Evolutionary conservation across 352 stramenopile species (phyloP).

Genomic region (Lagenidium giganteum): DNA sequence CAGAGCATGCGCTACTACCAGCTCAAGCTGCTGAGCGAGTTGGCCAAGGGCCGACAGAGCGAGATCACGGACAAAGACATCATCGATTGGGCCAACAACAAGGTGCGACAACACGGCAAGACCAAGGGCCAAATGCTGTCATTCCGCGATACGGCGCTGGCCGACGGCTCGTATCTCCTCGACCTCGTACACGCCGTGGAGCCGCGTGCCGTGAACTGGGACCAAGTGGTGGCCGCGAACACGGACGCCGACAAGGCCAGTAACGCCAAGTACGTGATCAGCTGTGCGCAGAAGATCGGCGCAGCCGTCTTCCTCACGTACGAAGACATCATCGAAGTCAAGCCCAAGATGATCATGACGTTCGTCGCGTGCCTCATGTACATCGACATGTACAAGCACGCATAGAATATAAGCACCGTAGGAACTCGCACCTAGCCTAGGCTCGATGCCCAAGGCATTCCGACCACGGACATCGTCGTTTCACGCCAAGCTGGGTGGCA

Average conservation of each 20-base stretch:
- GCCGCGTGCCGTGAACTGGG: slow-evolving; percentile 87
- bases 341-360: slow-evolving; percentile 92
- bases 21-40: slow-evolving; percentile 73
- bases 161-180: slow-evolving; percentile 81
- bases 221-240: slow-evolving; percentile 58
- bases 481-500: too few species aligned
- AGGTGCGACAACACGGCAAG: slow-evolving; percentile 73
- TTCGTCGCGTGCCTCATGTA: slow-evolving; percentile 85
- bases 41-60: slow-evolving; percentile 31
- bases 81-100: slow-evolving; percentile 78
- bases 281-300: slow-evolving; percentile 90
- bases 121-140: slow-evolving; percentile 68
- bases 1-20: slow-evolving; percentile 92
- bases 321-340: slow-evolving; percentile 93
- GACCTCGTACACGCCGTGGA: slow-evolving; percentile 86
- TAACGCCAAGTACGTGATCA: slow-evolving; percentile 93
- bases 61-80: slow-evolving; percentile 83
- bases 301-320: slow-evolving; percentile 90
- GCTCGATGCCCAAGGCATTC: too few species aligned
- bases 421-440: too few species aligned
- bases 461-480: too few species aligned
- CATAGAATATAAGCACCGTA: too few species aligned
- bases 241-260: slow-evolving; percentile 80
- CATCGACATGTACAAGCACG: slow-evolving; percentile 62
- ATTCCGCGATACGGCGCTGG: slow-evolving; percentile 80